A percentile compares a stretch with the other conserved stretches of the same genome.
Evolutionary conservation across 2,329 filamentous ascomycete genomes (phyloP).

Genomic region (Sporothrix pallida): DNA sequence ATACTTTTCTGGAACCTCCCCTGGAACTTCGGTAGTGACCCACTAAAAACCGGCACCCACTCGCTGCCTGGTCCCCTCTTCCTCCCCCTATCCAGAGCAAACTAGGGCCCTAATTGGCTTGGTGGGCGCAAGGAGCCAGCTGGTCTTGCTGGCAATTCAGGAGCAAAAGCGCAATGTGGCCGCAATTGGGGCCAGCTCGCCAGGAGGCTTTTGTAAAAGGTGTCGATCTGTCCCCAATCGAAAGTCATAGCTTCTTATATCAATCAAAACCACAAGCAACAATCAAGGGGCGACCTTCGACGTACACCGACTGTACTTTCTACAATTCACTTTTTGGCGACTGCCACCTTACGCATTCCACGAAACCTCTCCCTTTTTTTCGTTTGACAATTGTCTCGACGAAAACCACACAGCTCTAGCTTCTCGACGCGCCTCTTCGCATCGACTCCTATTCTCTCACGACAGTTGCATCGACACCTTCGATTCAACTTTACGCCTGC

Average conservation of each 20-base stretch:
- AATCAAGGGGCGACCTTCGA: neutral
- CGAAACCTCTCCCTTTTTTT: neutral
- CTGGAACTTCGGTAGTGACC: neutral
- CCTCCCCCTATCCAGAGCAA: neutral
- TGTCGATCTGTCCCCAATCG: constrained; percentile 29
- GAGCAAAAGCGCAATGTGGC: constrained; percentile 22
- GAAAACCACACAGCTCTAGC: neutral
- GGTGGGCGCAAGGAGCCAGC: constrained; percentile 15
- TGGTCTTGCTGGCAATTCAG: neutral
- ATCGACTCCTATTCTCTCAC: neutral
- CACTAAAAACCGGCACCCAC: constrained; percentile 18
- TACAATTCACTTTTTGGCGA: no score
- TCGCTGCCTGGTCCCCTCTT: neutral
- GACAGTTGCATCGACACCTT: neutral
- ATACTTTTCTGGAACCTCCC: constrained; percentile 2
- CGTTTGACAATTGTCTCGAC: neutral
- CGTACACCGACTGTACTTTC: no score
- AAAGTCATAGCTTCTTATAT: constrained; percentile 24
- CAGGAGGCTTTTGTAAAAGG: neutral
- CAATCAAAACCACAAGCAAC: neutral
- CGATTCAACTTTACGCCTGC: constrained; percentile 7
- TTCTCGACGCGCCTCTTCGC: constrained; percentile 1
- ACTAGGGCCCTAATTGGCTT: constrained; percentile 6
- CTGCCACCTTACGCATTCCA: no score
- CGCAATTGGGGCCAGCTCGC: neutral